phyloP scores from a whole-genome alignment of 2,329 filamentous ascomycete species.

The Alternaria alternata region DNA sequence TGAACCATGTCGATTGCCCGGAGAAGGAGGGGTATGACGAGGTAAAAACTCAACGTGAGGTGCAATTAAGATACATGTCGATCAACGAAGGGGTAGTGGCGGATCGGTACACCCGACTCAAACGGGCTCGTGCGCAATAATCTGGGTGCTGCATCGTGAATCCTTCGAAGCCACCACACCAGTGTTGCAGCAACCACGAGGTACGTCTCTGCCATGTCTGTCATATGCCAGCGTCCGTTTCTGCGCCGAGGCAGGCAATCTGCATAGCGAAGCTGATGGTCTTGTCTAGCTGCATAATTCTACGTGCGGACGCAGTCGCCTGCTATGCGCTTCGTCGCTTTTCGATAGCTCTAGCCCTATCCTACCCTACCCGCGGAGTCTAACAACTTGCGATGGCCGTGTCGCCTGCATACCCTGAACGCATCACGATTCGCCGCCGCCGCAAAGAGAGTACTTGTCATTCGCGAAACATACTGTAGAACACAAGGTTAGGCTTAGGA shows the following conservation, averaged over 20 bases:
- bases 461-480: background rate
- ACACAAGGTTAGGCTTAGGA: background rate
- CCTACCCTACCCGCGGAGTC: constrained; percentile 6
- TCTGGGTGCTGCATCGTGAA: constrained; percentile 28
- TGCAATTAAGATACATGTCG: constrained; percentile 31
- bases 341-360: constrained; percentile 8
- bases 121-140: constrained; percentile 25
- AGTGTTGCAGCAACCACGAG: constrained; percentile 15
- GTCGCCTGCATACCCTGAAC: constrained; percentile 5
- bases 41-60: constrained; percentile 22
- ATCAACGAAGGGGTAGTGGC: constrained; percentile 23
- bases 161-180: constrained; percentile 33
- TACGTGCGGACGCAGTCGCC: background rate
- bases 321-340: constrained; percentile 17
- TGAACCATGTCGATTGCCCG: background rate
- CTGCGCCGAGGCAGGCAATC: background rate
- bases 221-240: background rate
- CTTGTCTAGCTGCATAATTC: constrained; percentile 3
- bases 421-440: background rate
- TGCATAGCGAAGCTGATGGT: constrained; percentile 1
- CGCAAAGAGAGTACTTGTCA: background rate
- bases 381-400: constrained; percentile 9
- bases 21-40: background rate
- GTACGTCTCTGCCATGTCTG: constrained; percentile 13
- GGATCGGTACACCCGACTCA: constrained; percentile 14